phyloP scores from a whole-genome alignment of 73 alveolate species.

The Paramecium pentaurelia region DNA sequence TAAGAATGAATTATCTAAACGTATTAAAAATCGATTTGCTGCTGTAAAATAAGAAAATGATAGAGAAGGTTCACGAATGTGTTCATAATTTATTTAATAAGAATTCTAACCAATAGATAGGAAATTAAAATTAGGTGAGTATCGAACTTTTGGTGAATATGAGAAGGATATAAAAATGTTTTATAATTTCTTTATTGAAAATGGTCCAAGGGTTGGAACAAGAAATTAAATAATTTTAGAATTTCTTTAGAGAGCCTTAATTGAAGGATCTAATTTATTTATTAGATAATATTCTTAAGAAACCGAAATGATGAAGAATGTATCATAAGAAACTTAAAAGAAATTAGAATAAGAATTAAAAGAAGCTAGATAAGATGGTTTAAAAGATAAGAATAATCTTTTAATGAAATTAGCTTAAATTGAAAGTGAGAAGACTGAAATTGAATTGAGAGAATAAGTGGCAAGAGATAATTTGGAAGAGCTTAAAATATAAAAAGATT shows the following conservation, averaged over 20 bases:
- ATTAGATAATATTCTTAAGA: constrained; percentile 64
- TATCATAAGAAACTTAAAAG: constrained; percentile 61
- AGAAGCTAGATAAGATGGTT: constrained; percentile 71
- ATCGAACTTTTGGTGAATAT: constrained; percentile 68
- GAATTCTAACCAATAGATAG: constrained; percentile 75
- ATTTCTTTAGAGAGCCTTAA: constrained; percentile 65
- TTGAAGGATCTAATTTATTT: constrained; percentile 79
- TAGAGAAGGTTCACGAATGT: constrained; percentile 65
- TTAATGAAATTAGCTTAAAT: constrained; percentile 61
- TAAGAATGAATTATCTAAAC: constrained; percentile 63
- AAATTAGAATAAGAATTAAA: constrained; percentile 77
- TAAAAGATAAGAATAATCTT: constrained; percentile 61
- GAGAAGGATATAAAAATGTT: constrained; percentile 76
- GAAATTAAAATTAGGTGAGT: constrained; percentile 76
- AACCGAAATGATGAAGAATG: constrained; percentile 65
- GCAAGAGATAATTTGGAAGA: constrained; percentile 75
- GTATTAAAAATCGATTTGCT: constrained; percentile 67
- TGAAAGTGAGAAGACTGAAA: constrained; percentile 81
- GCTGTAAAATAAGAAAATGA: constrained; percentile 76
- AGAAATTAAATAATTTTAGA: constrained; percentile 76
- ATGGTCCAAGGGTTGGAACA: constrained; percentile 81
- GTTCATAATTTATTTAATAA: constrained; percentile 66
- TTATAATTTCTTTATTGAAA: constrained; percentile 74
- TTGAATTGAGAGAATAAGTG: constrained; percentile 75
- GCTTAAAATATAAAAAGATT: constrained; percentile 72